A percentile compares a stretch with the other conserved stretches of the same genome.
Evolutionary conservation across 305 asterid species (phyloP).

Genomic region (Fraxinus paxiana): DNA sequence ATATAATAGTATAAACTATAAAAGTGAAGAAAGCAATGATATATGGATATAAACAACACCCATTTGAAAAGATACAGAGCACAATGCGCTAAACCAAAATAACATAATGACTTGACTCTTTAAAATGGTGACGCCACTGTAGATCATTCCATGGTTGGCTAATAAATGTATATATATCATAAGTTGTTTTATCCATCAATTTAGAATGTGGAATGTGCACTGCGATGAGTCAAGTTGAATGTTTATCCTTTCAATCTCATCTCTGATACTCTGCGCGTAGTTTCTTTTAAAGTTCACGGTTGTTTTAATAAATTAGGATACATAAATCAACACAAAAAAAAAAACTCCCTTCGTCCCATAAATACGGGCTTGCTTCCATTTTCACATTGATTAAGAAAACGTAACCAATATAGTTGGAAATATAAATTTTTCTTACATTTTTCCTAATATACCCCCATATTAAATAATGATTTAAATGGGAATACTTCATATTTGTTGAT

Average conservation of each 20-base stretch:
- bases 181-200: neutral
- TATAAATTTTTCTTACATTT: neutral
- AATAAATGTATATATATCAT: neutral
- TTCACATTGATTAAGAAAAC: neutral
- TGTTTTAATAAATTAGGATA: neutral
- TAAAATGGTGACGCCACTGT: neutral
- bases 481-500: no score
- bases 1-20: neutral
- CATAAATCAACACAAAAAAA: neutral
- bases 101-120: neutral
- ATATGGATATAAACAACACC: neutral
- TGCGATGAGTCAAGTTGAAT: neutral
- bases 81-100: neutral
- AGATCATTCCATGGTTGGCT: neutral
- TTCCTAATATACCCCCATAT: neutral
- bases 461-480: no score
- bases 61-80: neutral
- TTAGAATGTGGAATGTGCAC: neutral
- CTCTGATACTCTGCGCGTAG: neutral
- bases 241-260: neutral
- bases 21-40: neutral
- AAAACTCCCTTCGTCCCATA: neutral
- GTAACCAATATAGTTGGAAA: neutral
- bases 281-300: neutral
- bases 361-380: neutral